These are phyloP conservation scores for Gautieria morchelliformis DNA, from an alignment of 768 basidiomycete species.

Conservation along the genomic window DNA sequence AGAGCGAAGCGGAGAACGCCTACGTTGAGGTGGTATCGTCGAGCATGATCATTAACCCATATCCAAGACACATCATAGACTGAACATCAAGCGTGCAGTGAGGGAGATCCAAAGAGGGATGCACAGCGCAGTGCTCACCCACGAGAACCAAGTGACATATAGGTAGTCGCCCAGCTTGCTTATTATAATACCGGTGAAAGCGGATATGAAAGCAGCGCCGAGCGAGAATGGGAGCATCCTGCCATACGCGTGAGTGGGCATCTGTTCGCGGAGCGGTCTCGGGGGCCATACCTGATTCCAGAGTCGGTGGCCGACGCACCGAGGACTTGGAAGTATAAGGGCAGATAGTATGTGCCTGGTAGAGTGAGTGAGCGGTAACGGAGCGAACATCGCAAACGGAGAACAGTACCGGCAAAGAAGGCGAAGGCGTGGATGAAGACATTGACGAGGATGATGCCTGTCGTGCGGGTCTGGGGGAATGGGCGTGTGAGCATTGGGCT, in stretches of 20 bases:
- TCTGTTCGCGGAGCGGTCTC: not conserved
- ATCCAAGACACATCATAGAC: slow-evolving; percentile 45
- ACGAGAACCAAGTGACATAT: slow-evolving; percentile 52
- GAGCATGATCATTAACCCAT: slow-evolving; percentile 65
- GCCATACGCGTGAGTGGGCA: not conserved
- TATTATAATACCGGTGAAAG: slow-evolving; percentile 46
- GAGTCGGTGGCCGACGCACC: slow-evolving; percentile 65
- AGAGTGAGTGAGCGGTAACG: not conserved
- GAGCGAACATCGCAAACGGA: not conserved
- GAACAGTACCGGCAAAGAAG: slow-evolving; percentile 24
- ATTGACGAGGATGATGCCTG: slow-evolving; percentile 21
- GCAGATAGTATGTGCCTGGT: slow-evolving; percentile 54
- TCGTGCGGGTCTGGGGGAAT: slow-evolving; percentile 27
- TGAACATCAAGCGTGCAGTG: not conserved
- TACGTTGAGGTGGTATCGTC: slow-evolving; percentile 45
- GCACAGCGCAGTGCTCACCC: slow-evolving; percentile 18
- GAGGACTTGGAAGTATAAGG: slow-evolving; percentile 70
- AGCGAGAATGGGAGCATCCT: slow-evolving; percentile 74
- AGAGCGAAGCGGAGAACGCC: slow-evolving; percentile 9
- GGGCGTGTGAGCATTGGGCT: not conserved
- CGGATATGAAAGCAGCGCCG: slow-evolving; percentile 43
- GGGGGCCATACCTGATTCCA: slow-evolving; percentile 46
- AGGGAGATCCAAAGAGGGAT: not conserved
- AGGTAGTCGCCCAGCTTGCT: slow-evolving; percentile 52
- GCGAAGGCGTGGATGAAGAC: slow-evolving; percentile 25